Base-by-base conservation (phyloP, 306 rosid species). In the Comarum palustre region DNA sequence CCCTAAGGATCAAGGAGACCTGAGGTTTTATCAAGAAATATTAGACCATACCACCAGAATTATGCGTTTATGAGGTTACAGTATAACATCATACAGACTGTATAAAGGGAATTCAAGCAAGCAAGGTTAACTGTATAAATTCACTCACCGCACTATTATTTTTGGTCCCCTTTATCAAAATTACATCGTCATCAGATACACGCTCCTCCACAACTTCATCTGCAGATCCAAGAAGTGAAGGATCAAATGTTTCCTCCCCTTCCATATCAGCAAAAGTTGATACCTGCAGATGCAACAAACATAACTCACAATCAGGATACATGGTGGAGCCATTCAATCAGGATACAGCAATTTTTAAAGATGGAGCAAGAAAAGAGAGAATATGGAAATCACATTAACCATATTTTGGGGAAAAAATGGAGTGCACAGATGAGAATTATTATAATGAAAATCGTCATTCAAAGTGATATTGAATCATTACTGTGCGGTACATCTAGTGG, bases 231-330 rank as follows among this genome's bases (percentile, higher is more conserved):
- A 94, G 96, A 84, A 94, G 74, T 12, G 99, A 87, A 48, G 99
- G 68, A 59, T 94, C 99, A 73, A 94, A 94, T 31, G 99, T 91
- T 87, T 94, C 99, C 77, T 94, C 99, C 55, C 99, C 99, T 83
- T 94, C 99, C 97, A 94, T 94, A 75, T 94, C 99, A 83, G 97
- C 99, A 78, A 94, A 94, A 70, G 97, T 94, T 29, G 99, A 94
- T 78, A 94, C 91, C 99, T 89, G 80, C 58, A 69, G 39, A 10
- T 47, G 38, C 74, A 84, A 59, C 58, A 79, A 70, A 45, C 42
- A 41, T 45, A 80, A 46, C 58, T 45, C 45, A 43, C 47, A 61
- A 77, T 39, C 42, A 64, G 34, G 54, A 75, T 73, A 34, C 32
- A 63, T 15, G 68, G 27, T 16, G 16, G 22, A 12, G 14, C 48